A percentile compares a stretch with the other conserved stretches of the same genome.
Conservation (phyloP, 306 rosid genomes). For the Cucurbita argyrosperma region DNA sequence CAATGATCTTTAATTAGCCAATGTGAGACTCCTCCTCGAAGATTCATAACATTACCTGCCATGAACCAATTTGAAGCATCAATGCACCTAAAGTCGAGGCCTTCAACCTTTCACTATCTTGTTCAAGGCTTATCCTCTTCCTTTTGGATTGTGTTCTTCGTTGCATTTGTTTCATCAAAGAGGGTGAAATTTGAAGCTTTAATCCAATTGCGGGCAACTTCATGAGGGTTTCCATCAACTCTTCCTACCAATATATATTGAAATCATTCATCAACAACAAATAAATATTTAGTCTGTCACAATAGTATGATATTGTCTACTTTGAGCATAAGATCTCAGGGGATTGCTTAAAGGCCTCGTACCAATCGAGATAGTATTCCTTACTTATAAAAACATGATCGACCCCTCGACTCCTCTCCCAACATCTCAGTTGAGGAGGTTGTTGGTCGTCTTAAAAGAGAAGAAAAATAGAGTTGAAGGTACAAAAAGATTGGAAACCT, state of each 20-base stretch:
- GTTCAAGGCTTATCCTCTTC: not conserved
- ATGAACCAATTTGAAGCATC: not conserved
- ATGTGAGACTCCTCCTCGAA: not conserved
- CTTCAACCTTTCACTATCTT: not conserved
- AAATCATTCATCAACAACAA: too few relatives aligned
- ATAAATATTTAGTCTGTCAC: too few relatives aligned
- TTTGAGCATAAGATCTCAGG: too few relatives aligned
- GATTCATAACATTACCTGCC: not conserved
- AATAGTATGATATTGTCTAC: too few relatives aligned
- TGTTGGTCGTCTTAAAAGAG: not conserved
- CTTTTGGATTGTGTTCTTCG: not conserved
- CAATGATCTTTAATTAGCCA: too few relatives aligned
- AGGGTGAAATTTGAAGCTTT: not conserved
- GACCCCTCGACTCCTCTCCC: too few relatives aligned
- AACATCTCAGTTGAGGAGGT: too few relatives aligned
- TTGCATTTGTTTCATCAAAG: not conserved
- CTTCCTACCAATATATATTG: not conserved
- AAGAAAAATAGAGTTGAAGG: not conserved
- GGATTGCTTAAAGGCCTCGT: too few relatives aligned
- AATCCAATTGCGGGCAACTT: not conserved
- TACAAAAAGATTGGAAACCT: not conserved
- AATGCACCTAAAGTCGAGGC: conserved; percentile 1
- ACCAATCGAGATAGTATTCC: too few relatives aligned
- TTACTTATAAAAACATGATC: too few relatives aligned
- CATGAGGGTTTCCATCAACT: not conserved